Base-by-base conservation (phyloP, 306 rosid genomes). In the Fragaria nilgerrensis region DNA sequence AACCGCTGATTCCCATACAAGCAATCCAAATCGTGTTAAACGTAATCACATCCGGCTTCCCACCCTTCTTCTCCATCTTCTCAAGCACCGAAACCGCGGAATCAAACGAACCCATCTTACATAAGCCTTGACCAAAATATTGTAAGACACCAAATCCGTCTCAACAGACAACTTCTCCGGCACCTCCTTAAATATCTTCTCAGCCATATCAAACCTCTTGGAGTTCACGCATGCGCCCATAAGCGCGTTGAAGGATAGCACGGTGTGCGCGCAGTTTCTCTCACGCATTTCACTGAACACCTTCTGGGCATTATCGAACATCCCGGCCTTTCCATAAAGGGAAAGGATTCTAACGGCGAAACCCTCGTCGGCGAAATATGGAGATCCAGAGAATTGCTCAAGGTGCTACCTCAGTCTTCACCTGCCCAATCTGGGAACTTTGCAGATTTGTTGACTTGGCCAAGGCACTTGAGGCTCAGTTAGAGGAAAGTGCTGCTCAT, bases 381-480 rank as follows among this genome's bases (percentile, higher is more conserved):
- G 80, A 80, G 23, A 79, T 74, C 80, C 79, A 73, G 78, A 85
- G 65, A 78, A 32, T 77, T 6, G 76, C 23, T 12, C 79, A 85
- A 56, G 59, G 74, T 22, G 20, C 58, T 52, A 71, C 63, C n/a
- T 56, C 75, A 75, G 76, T 16, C 72, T 64, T 76, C 85, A 70
- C 77, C 78, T 68, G 84, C 68, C 52, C 72, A 81, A 67, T 23
- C 87, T 22, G 65, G 75, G 75, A 82, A 73, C 81, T 47, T 73
- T 23, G 49, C 66, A 27, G 96, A 87, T 84, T 79, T 89, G 77
- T 88, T 85, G 77, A 84, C 91, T 80, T 82, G 84, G 97, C 99
- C 41, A 95, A 95, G 88, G 92, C 88, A 79, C 88, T 95, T 71
- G 99, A 95, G 82, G 72, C 70, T 45, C 97, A 91, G 83, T 86